phyloP scores from a whole-genome alignment of 1,284 basidiomycete species.

The Stereum hirsutum region DNA sequence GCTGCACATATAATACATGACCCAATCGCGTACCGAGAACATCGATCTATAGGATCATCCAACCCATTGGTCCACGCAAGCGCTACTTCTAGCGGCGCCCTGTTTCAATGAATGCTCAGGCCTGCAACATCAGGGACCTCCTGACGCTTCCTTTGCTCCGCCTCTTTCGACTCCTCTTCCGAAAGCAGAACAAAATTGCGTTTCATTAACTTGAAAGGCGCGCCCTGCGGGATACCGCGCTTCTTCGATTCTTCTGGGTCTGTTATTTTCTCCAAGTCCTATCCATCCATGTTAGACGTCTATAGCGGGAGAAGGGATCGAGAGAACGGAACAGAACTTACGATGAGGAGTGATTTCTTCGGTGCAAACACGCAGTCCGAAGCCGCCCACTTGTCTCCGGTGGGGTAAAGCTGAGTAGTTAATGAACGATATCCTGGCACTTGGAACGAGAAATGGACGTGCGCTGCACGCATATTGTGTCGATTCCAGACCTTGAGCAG shows the following conservation, averaged over 20 bases:
- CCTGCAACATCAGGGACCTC: too few species aligned
- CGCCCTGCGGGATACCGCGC: background rate
- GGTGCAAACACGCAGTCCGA: constrained; percentile 1
- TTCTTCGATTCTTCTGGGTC: background rate
- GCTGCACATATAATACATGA: too few species aligned
- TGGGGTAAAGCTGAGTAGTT: constrained; percentile 1
- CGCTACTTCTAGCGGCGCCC: too few species aligned
- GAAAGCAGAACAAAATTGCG: constrained; percentile 1
- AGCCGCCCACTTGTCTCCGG: background rate
- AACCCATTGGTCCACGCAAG: too few species aligned
- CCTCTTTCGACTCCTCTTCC: background rate
- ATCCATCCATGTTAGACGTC: background rate
- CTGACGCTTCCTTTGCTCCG: too few species aligned
- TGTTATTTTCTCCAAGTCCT: background rate
- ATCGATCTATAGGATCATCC: too few species aligned
- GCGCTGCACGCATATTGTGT: constrained; percentile 4
- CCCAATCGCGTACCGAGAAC: too few species aligned
- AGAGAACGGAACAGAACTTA: background rate
- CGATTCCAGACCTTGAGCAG: background rate
- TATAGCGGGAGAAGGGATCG: background rate
- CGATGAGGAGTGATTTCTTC: background rate
- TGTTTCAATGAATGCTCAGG: too few species aligned
- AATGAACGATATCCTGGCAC: background rate
- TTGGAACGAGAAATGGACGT: constrained; percentile 1
- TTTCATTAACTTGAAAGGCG: constrained; percentile 1